phyloP scores from a whole-genome alignment of 805 yeast genomes.

The Saturnispora saitoi region DNA sequence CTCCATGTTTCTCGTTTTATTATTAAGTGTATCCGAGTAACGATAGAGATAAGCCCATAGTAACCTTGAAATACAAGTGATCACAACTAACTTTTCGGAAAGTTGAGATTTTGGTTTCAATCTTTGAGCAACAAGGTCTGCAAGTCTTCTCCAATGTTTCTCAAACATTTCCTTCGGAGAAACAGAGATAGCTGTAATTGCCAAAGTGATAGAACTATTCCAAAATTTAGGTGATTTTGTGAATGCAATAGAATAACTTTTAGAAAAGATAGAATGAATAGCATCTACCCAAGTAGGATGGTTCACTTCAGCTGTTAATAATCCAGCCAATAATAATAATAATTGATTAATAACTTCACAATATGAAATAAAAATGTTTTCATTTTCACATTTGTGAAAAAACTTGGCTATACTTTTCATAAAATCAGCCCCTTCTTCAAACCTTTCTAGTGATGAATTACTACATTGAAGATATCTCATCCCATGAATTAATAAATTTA shows the following conservation, averaged over 20 bases:
- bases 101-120: slow-evolving; percentile 53
- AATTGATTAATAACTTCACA: slow-evolving; percentile 75
- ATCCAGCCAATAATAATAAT: slow-evolving; percentile 73
- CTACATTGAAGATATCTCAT: slow-evolving; percentile 78
- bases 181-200: slow-evolving; percentile 69
- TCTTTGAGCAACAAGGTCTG: slow-evolving; percentile 53
- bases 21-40: slow-evolving; percentile 80
- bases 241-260: slow-evolving; percentile 36
- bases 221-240: slow-evolving; percentile 42
- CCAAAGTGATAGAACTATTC: slow-evolving; percentile 58
- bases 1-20: slow-evolving; percentile 74
- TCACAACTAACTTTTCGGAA: slow-evolving; percentile 43
- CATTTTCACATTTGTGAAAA: slow-evolving; percentile 56
- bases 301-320: slow-evolving; percentile 86
- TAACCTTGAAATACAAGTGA: slow-evolving; percentile 62
- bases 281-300: slow-evolving; percentile 94
- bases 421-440: slow-evolving; percentile 93
- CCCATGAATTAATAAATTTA: slow-evolving; percentile 76
- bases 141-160: slow-evolving; percentile 57
- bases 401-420: slow-evolving; percentile 80
- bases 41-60: slow-evolving; percentile 87
- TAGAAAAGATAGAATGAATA: slow-evolving; percentile 51
- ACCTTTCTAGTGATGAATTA: slow-evolving; percentile 77
- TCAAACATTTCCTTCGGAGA: slow-evolving; percentile 71
- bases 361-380: slow-evolving; percentile 63